These are phyloP conservation scores for Solanum pennellii DNA, from an alignment of 257 asterid species.

Conservation along the genomic window DNA sequence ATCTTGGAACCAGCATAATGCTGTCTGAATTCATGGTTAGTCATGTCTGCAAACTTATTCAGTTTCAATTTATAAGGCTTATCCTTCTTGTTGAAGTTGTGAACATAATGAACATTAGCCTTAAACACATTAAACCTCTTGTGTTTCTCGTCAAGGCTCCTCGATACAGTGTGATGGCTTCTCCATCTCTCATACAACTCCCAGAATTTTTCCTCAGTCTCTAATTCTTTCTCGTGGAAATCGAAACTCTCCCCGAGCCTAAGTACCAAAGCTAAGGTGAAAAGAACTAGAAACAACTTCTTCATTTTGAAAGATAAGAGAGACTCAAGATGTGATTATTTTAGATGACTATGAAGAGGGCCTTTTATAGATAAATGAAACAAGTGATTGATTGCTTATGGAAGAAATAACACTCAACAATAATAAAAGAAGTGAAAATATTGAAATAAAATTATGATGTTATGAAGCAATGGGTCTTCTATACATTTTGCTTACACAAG, in stretches of 20 bases:
- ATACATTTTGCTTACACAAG: background rate
- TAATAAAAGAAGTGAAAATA: background rate
- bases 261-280: slow-evolving; percentile 31
- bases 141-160: slow-evolving; percentile 49
- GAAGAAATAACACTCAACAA: slow-evolving; percentile 7
- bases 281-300: slow-evolving; percentile 9
- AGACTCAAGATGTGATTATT: background rate
- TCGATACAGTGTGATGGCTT: slow-evolving; percentile 72
- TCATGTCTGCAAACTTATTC: slow-evolving; percentile 84
- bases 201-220: slow-evolving; percentile 68
- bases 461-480: background rate
- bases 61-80: slow-evolving; percentile 70
- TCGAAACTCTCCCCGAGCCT: slow-evolving; percentile 42
- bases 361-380: slow-evolving; percentile 33
- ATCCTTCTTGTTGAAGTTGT: slow-evolving; percentile 52
- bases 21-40: slow-evolving; percentile 69
- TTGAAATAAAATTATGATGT: background rate
- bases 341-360: slow-evolving; percentile 3
- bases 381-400: slow-evolving; percentile 18
- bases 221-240: slow-evolving; percentile 62
- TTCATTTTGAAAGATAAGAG: slow-evolving; percentile 8
- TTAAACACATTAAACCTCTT: slow-evolving; percentile 68
- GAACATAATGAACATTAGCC: slow-evolving; percentile 51
- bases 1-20: slow-evolving; percentile 54
- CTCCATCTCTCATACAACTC: slow-evolving; percentile 83